A percentile compares a stretch with the other conserved stretches of the same genome.
phyloP scores from a whole-genome alignment of 805 yeast genomes.

The Ogataea sp. region DNA sequence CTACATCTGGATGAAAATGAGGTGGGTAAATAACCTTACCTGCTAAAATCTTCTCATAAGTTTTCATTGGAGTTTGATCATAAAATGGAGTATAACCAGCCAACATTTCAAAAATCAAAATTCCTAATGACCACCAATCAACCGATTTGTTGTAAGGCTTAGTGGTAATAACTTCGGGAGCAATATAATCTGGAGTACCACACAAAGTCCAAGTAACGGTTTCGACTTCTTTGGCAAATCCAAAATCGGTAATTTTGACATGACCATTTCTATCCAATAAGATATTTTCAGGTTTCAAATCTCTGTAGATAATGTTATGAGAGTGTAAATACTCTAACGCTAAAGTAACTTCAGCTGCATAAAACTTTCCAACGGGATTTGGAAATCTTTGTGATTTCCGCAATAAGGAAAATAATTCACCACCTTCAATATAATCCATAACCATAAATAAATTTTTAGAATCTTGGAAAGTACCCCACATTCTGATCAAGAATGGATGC shows the following conservation, averaged over 20 bases:
- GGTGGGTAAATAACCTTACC: slow-evolving; percentile 48
- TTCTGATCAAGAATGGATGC: slow-evolving; percentile 51
- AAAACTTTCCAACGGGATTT: slow-evolving; percentile 55
- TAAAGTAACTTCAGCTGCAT: slow-evolving; percentile 53
- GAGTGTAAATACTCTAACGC: slow-evolving; percentile 53
- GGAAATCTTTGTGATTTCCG: slow-evolving; percentile 54
- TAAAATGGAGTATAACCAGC: slow-evolving; percentile 58
- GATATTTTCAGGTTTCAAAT: slow-evolving; percentile 55
- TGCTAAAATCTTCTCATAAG: slow-evolving; percentile 49
- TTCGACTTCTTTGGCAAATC: slow-evolving; percentile 53
- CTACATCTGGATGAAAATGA: slow-evolving; percentile 45
- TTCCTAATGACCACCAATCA: slow-evolving; percentile 62
- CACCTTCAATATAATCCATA: slow-evolving; percentile 61
- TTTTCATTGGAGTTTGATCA: slow-evolving; percentile 57
- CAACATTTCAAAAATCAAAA: slow-evolving; percentile 52
- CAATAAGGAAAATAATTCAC: slow-evolving; percentile 48
- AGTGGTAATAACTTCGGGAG: slow-evolving; percentile 59
- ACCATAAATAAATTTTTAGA: slow-evolving; percentile 50
- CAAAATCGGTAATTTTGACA: slow-evolving; percentile 53
- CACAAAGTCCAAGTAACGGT: slow-evolving; percentile 56
- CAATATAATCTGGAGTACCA: slow-evolving; percentile 59
- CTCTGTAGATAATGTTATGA: slow-evolving; percentile 52
- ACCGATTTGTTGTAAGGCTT: slow-evolving; percentile 56
- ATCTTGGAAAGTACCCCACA: slow-evolving; percentile 66
- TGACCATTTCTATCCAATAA: slow-evolving; percentile 52